A percentile compares a stretch with the other conserved stretches of the same genome.
These are phyloP conservation scores for Blastocystis sp. DNA, from an alignment of 352 stramenopile species.

Conservation along the genomic window DNA sequence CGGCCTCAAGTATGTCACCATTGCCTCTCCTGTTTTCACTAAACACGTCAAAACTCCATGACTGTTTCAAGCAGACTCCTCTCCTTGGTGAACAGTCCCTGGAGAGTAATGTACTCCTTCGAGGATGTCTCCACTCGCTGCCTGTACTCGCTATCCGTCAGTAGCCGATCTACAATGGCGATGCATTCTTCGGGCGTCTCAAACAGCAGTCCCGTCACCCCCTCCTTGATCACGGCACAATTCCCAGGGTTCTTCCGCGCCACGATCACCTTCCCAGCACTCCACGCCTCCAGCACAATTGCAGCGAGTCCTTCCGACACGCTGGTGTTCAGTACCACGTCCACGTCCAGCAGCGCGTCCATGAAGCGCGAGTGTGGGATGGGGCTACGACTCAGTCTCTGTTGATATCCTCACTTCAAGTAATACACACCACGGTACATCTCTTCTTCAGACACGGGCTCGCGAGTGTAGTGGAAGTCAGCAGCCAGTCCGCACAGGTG, in stretches of 20 bases:
- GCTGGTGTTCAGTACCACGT: conserved; percentile 53
- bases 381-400: background rate
- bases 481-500: conserved; percentile 10
- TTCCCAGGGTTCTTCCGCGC: conserved; percentile 63
- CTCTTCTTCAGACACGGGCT: background rate
- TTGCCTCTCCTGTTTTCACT: conserved; percentile 20
- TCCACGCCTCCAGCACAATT: conserved; percentile 42
- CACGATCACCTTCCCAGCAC: conserved; percentile 51
- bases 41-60: background rate
- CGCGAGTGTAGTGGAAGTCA: background rate
- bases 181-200: conserved; percentile 61
- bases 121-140: conserved; percentile 23
- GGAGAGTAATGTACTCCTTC: conserved; percentile 31
- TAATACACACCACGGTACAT: conserved; percentile 23
- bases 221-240: conserved; percentile 17
- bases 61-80: background rate
- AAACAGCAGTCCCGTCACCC: conserved; percentile 46
- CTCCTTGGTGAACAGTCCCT: background rate
- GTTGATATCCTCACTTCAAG: background rate
- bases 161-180: background rate
- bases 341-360: conserved; percentile 51
- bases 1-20: conserved; percentile 38
- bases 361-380: conserved; percentile 56
- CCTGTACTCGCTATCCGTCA: conserved; percentile 30
- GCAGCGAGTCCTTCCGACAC: conserved; percentile 59